Evolutionary conservation across 495 filamentous ascomycete genomes (phyloP), one percentile per base, ranked within the genome.

Genomic region (Annulohypoxylon maeteangense): DNA sequence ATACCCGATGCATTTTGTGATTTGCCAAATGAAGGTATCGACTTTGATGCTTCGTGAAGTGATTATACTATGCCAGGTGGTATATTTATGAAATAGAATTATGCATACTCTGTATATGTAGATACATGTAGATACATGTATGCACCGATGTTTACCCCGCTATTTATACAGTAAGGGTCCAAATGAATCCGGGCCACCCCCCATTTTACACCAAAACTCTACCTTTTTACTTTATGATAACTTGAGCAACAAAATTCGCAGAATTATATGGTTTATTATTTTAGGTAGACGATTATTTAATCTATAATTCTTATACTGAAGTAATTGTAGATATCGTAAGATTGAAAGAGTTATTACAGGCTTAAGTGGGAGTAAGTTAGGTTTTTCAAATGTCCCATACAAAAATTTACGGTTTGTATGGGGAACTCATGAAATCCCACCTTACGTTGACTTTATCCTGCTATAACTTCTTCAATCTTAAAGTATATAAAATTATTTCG

Each of bases 1-100:
- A 73, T 73, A 73, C 70, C 70, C 70, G 34, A 57, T 73, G 65
- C 65, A 66, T 62, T 68, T 65, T 59, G 70, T 73, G 70, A 73
- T 56, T 69, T 67, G 54, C 18, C 29, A 51, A 27, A 48, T 32
- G 22, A 40, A 20, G 48, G 31, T 57, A 20, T 23, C 8, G 32
- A 60, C 8, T 45, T 60, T 38, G 16, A 44, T 32, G 10, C 14
- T 23, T 42, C 3, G 34, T 40, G 18, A 18, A 40, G 31, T 57
- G 54, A 57, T 20, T 40, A 12, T 16, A 36, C 1, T 36, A 3
- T 36, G 8, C 5, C 4, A 40, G 10, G 16, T 10, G 47, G 7
- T 29, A 45, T 45, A 22, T n/a, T n/a, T n/a, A n/a, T n/a, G n/a
- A n/a, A n/a, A n/a, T n/a, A n/a, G n/a, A n/a, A n/a, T n/a, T n/a